Conservation (phyloP, 2,329 filamentous ascomycete genomes). For the Albifimbria verrucaria region DNA sequence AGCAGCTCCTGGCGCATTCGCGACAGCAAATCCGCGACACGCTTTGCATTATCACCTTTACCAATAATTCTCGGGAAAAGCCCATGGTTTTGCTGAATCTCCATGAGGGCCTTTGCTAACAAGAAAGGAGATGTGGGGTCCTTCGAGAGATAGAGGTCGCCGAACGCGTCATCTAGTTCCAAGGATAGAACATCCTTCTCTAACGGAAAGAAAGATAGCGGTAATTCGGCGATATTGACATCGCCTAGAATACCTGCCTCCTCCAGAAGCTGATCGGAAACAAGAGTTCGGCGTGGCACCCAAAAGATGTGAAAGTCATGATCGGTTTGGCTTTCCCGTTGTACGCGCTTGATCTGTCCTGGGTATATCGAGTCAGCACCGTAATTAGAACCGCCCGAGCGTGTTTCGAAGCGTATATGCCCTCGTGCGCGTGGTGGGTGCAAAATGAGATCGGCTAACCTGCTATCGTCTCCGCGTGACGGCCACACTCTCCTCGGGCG, state of each 20-base stretch:
- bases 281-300: conserved; percentile 86
- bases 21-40: conserved; percentile 78
- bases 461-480: conserved; percentile 80
- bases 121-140: conserved; percentile 90
- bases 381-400: background rate
- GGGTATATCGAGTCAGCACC: conserved; percentile 20
- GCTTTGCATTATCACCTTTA: conserved; percentile 91
- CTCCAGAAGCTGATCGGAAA: conserved; percentile 88
- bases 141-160: conserved; percentile 83
- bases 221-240: conserved; percentile 82
- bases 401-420: too few relatives aligned
- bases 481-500: conserved; percentile 83
- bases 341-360: conserved; percentile 91
- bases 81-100: conserved; percentile 85
- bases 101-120: conserved; percentile 89
- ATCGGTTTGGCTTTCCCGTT: conserved; percentile 80
- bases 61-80: conserved; percentile 93
- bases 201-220: conserved; percentile 84
- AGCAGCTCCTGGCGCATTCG: conserved; percentile 89
- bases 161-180: conserved; percentile 83
- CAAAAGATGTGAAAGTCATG: conserved; percentile 98
- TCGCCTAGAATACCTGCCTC: conserved; percentile 92
- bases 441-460: conserved; percentile 49
- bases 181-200: conserved; percentile 89
- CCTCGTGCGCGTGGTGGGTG: too few relatives aligned